Conservation (phyloP, 2,329 filamentous ascomycete species). For the Spiromastix sp. region DNA sequence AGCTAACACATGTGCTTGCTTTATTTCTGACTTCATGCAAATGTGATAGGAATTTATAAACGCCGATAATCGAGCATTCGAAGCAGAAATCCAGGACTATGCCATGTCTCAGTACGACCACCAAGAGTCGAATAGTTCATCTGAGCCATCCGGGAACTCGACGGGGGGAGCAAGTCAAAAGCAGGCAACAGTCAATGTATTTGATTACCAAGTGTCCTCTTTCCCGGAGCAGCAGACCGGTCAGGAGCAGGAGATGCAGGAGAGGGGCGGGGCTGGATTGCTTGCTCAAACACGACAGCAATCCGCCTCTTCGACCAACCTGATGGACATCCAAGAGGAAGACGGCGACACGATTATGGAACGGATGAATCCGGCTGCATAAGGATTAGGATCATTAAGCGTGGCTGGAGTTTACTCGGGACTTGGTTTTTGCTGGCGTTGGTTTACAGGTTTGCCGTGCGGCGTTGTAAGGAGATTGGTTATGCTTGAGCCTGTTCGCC, state of each 20-base stretch:
- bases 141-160: not conserved
- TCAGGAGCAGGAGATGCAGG: conserved; percentile 29
- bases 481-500: no score
- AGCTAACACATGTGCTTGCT: no score
- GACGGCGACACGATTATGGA: no score
- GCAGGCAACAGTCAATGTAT: conserved; percentile 22
- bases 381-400: no score
- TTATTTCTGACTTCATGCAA: no score
- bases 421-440: no score
- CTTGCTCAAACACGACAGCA: not conserved
- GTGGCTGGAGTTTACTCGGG: no score
- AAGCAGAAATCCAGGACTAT: conserved; percentile 22
- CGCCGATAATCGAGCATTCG: conserved; percentile 37
- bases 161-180: not conserved
- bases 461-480: no score
- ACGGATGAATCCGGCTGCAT: no score
- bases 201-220: conserved; percentile 28
- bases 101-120: not conserved
- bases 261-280: conserved; percentile 15
- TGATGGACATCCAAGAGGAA: not conserved
- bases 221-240: conserved; percentile 23
- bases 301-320: not conserved
- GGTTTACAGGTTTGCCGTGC: no score
- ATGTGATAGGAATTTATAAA: conserved; percentile 41
- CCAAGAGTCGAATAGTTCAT: not conserved